phyloP scores from a whole-genome alignment of 2,329 filamentous ascomycete genomes.

The Cordyceps tenuipes region DNA sequence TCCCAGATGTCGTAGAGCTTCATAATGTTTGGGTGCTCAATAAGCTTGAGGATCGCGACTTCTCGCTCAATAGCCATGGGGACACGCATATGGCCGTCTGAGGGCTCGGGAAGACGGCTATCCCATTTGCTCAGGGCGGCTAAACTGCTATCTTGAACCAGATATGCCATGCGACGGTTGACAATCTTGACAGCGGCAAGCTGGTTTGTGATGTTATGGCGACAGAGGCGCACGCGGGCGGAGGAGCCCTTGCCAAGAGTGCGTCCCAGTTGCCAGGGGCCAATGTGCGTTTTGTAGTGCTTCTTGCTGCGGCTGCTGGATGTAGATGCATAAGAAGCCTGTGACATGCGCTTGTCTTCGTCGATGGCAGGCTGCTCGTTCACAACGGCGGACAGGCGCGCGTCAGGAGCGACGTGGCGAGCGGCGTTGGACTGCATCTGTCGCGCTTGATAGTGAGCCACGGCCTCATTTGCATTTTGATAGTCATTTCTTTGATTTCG shows the following conservation, averaged over 20 bases:
- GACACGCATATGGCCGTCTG: conserved; percentile 59
- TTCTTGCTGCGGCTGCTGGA: conserved; percentile 32
- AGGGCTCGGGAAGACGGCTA: conserved; percentile 43
- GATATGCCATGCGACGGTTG: conserved; percentile 68
- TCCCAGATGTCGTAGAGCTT: conserved; percentile 97
- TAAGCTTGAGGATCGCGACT: conserved; percentile 92
- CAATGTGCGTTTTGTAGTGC: conserved; percentile 65
- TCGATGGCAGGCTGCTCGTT: conserved; percentile 24
- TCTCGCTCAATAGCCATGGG: conserved; percentile 88
- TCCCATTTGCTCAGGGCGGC: conserved; percentile 72
- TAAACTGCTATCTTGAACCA: conserved; percentile 78
- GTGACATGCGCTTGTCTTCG: conserved; percentile 30
- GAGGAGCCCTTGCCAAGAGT: conserved; percentile 86
- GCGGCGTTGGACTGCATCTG: conserved; percentile 9
- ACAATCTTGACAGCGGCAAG: conserved; percentile 93
- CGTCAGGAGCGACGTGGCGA: conserved; percentile 10
- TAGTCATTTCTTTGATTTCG: conserved; percentile 17
- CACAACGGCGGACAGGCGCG: conserved; percentile 18
- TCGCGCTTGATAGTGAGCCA: conserved; percentile 14
- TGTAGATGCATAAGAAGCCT: conserved; percentile 33
- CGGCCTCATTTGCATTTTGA: conserved; percentile 2
- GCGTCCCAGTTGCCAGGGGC: conserved; percentile 86
- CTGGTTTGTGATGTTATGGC: conserved; percentile 70
- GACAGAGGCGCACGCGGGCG: conserved; percentile 76
- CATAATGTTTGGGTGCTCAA: conserved; percentile 91